Conservation (phyloP, 2,329 filamentous ascomycete genomes). For the Ascomycota sp. region DNA sequence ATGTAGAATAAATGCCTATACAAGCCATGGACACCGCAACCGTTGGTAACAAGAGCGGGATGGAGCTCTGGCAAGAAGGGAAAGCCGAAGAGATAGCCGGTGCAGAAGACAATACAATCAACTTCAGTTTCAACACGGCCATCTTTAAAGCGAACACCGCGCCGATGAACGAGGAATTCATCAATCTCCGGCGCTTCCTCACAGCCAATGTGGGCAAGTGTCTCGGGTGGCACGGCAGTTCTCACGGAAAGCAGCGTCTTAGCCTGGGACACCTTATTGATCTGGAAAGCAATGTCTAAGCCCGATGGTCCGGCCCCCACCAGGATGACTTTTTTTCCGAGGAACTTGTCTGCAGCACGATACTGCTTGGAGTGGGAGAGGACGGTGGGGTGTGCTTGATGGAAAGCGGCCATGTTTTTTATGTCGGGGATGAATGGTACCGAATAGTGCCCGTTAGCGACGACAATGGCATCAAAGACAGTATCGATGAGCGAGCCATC, state of each 20-base stretch:
- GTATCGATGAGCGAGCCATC: slow-evolving; percentile 18
- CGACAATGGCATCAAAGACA: slow-evolving; percentile 50
- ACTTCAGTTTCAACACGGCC: slow-evolving; percentile 41
- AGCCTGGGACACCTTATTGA: slow-evolving; percentile 33
- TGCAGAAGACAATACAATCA: slow-evolving; percentile 67
- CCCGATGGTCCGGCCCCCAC: slow-evolving; percentile 73
- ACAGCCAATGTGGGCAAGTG: slow-evolving; percentile 21
- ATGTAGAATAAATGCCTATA: slow-evolving; percentile 66
- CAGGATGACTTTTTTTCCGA: slow-evolving; percentile 52
- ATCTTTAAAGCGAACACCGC: slow-evolving; percentile 43
- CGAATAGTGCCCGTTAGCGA: slow-evolving; percentile 55
- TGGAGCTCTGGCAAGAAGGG: slow-evolving; percentile 39
- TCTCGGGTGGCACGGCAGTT: slow-evolving; percentile 23
- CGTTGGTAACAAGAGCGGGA: slow-evolving; percentile 38
- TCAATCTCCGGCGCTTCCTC: slow-evolving; percentile 35
- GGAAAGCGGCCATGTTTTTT: slow-evolving; percentile 34
- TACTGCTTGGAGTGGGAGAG: slow-evolving; percentile 66
- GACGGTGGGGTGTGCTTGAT: slow-evolving; percentile 30
- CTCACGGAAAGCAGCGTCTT: slow-evolving; percentile 44
- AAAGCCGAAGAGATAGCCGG: slow-evolving; percentile 69
- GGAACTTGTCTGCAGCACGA: slow-evolving; percentile 39
- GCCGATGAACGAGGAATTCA: slow-evolving; percentile 27
- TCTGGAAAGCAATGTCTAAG: slow-evolving; percentile 60
- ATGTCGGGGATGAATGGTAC: slow-evolving; percentile 45
- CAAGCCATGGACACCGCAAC: slow-evolving; percentile 45